phyloP scores from a whole-genome alignment of 495 filamentous ascomycete species.

The Talaromyces borbonicus region DNA sequence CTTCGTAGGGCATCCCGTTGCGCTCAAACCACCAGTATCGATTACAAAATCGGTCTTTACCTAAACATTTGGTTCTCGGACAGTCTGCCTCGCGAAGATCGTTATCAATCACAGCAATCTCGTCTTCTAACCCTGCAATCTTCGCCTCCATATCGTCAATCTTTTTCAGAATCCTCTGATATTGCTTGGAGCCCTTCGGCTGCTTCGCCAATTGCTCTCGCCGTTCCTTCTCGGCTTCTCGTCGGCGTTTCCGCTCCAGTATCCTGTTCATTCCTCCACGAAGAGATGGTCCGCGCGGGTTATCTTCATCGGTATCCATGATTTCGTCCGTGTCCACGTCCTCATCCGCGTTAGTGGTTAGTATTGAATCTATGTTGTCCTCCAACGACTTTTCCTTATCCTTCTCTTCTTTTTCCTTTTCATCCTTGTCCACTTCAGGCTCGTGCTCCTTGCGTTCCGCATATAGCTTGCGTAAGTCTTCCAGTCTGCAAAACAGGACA shows the following conservation, averaged over 20 bases:
- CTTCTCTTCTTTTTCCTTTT: conserved; percentile 30
- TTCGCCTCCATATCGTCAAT: conserved; percentile 75
- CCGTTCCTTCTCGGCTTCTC: conserved; percentile 69
- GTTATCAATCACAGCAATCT: conserved; percentile 76
- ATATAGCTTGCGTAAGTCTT: conserved; percentile 73
- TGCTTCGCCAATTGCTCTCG: conserved; percentile 72
- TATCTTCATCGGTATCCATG: conserved; percentile 52
- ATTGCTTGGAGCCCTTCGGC: conserved; percentile 80
- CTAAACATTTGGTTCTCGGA: conserved; percentile 76
- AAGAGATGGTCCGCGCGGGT: conserved; percentile 53
- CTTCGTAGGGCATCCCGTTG: conserved; percentile 94
- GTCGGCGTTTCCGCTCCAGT: conserved; percentile 73
- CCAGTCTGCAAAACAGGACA: conserved; percentile 46
- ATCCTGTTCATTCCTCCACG: conserved; percentile 70
- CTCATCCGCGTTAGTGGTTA: conserved; percentile 58
- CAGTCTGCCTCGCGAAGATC: conserved; percentile 91
- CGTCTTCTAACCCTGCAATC: conserved; percentile 70
- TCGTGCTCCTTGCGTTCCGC: conserved; percentile 81
- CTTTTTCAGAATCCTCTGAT: conserved; percentile 74
- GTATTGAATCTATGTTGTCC: conserved; percentile 45
- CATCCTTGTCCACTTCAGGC: conserved; percentile 59
- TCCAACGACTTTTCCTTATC: conserved; percentile 3
- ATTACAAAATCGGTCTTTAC: conserved; percentile 94
- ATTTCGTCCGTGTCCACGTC: conserved; percentile 42
- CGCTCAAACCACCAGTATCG: conserved; percentile 99